These are phyloP conservation scores for Lactarius evosmus DNA, from an alignment of 768 basidiomycete genomes.

Conservation along the genomic window DNA sequence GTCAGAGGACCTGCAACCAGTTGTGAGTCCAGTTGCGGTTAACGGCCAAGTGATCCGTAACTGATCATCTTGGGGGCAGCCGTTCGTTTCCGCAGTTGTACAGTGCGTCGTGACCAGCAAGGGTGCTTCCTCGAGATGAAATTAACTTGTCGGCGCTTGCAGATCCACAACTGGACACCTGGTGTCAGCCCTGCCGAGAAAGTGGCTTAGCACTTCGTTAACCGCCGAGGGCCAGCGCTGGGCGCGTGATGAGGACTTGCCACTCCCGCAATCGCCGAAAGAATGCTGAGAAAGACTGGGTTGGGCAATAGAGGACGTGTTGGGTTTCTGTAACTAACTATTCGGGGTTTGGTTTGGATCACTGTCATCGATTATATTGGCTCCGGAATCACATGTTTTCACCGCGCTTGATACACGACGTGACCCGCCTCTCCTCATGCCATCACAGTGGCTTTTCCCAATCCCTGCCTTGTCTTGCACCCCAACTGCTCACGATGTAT, in stretches of 20 bases:
- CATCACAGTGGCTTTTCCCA: conserved; percentile 27
- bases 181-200: conserved; percentile 36
- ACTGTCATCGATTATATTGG: conserved; percentile 22
- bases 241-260: background rate
- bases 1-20: conserved; percentile 29
- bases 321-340: background rate
- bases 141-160: conserved; percentile 24
- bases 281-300: conserved; percentile 2
- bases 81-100: conserved; percentile 70
- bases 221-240: background rate
- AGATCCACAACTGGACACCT: conserved; percentile 39
- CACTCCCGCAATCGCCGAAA: conserved; percentile 24
- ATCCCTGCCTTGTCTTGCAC: conserved; percentile 19
- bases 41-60: conserved; percentile 26
- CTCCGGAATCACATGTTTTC: conserved; percentile 8
- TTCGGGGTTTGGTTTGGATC: conserved; percentile 11
- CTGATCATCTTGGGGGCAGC: conserved; percentile 37
- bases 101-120: conserved; percentile 43
- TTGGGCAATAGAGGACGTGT: conserved; percentile 18
- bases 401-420: conserved; percentile 20
- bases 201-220: conserved; percentile 22
- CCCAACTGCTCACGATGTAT: conserved; percentile 25
- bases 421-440: background rate
- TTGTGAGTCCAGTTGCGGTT: conserved; percentile 19
- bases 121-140: conserved; percentile 10